phyloP scores from a whole-genome alignment of 192 early-diverging fungal species.

The Haplosporangium gracile region DNA sequence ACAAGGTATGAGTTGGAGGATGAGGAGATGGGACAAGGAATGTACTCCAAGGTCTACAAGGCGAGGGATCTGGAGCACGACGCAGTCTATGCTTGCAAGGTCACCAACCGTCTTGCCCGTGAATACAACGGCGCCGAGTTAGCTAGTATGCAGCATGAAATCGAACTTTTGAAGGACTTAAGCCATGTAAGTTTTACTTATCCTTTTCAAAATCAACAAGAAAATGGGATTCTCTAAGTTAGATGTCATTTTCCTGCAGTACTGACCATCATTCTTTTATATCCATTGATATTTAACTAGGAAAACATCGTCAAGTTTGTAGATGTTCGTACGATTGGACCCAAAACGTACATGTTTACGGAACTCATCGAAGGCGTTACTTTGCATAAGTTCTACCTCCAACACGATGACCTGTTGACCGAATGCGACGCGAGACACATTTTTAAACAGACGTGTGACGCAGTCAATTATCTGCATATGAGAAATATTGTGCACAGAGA shows the following conservation, averaged over 20 bases:
- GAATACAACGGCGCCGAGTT: neutral
- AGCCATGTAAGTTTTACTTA: conserved; percentile 31
- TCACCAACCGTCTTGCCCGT: neutral
- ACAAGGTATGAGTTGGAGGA: conserved; percentile 1
- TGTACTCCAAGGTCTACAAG: conserved; percentile 20
- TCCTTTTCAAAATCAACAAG: neutral
- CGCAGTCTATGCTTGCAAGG: conserved; percentile 33
- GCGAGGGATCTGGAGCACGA: neutral
- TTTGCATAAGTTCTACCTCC: neutral
- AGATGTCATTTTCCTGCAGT: neutral
- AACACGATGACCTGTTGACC: neutral
- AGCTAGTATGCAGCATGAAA: conserved; percentile 20
- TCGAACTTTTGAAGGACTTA: conserved; percentile 7
- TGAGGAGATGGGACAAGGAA: conserved; percentile 7
- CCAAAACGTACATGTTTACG: conserved; percentile 34
- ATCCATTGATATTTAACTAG: neutral
- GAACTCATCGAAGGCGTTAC: conserved; percentile 26
- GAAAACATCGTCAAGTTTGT: conserved; percentile 29
- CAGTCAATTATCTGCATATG: conserved; percentile 30
- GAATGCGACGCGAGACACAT: conserved; percentile 22
- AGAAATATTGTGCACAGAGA: conserved; percentile 36
- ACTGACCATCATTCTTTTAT: neutral
- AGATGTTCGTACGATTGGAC: neutral
- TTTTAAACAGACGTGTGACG: conserved; percentile 36
- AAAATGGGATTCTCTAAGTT: neutral